These are phyloP conservation scores for Penicillium dipodomyicola DNA, from an alignment of 495 filamentous ascomycete genomes.

Conservation along the genomic window DNA sequence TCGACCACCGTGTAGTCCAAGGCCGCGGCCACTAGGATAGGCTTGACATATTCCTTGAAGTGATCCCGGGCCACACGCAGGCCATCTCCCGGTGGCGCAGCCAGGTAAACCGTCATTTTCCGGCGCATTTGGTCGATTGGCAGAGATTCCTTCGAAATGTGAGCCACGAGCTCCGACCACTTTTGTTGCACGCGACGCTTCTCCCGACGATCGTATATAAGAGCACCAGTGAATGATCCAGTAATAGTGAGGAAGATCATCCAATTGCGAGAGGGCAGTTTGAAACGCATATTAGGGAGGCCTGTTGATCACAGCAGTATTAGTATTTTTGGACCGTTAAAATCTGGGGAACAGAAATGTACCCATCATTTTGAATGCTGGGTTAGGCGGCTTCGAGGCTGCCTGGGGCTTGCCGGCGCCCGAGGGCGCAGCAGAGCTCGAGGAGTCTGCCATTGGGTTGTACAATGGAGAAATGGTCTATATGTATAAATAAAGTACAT, in stretches of 20 bases:
- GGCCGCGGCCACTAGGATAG: conserved; percentile 82
- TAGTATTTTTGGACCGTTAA: conserved; percentile 9
- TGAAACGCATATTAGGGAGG: conserved; percentile 73
- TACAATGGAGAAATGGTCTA: not conserved
- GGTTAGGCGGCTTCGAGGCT: conserved; percentile 57
- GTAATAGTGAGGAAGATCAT: conserved; percentile 86
- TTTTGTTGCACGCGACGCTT: conserved; percentile 78
- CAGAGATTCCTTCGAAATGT: conserved; percentile 75
- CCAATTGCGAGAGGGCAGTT: conserved; percentile 96
- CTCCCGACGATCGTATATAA: conserved; percentile 88
- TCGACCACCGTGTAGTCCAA: conserved; percentile 95
- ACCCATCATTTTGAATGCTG: conserved; percentile 73
- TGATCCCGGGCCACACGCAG: conserved; percentile 81
- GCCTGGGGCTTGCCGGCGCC: conserved; percentile 35
- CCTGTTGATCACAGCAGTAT: conserved; percentile 37
- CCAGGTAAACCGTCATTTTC: conserved; percentile 81
- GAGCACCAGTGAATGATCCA: conserved; percentile 68
- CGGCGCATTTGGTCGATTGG: conserved; percentile 69
- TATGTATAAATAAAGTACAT: not conserved
- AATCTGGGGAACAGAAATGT: conserved; percentile 16
- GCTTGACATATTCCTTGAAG: conserved; percentile 94
- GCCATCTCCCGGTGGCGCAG: conserved; percentile 81
- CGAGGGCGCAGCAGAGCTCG: conserved; percentile 32
- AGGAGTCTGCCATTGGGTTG: conserved; percentile 37
- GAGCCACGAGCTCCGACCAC: conserved; percentile 86